These are phyloP conservation scores for Lathyrus tuberosus DNA, from an alignment of 306 rosid genomes.

Conservation along the genomic window DNA sequence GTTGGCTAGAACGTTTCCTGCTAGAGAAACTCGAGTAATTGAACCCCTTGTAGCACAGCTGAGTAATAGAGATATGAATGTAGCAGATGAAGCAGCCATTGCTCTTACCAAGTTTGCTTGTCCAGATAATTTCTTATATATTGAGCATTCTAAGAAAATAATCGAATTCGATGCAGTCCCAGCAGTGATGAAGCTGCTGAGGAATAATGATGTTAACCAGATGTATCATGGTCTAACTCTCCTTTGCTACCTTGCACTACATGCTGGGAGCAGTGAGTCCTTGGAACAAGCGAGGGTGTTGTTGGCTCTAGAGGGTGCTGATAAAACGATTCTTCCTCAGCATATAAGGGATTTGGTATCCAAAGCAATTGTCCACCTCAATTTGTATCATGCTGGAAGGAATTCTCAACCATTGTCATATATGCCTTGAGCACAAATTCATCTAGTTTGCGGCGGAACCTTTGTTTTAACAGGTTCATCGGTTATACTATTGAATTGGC, in stretches of 20 bases:
- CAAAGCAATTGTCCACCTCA: slow-evolving; percentile 66
- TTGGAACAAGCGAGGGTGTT: slow-evolving; percentile 71
- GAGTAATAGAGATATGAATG: slow-evolving; percentile 46
- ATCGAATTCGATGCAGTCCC: slow-evolving; percentile 65
- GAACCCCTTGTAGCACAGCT: slow-evolving; percentile 63
- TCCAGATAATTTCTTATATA: slow-evolving; percentile 60
- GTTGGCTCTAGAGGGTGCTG: slow-evolving; percentile 73
- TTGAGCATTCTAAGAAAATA: slow-evolving; percentile 73
- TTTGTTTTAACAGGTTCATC: slow-evolving; percentile 40
- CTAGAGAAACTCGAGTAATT: slow-evolving; percentile 74
- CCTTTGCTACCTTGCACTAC: slow-evolving; percentile 80
- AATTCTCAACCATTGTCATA: slow-evolving; percentile 62
- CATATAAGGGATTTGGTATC: slow-evolving; percentile 64
- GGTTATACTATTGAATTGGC: slow-evolving; percentile 32
- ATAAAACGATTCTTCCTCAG: slow-evolving; percentile 49
- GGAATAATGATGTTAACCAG: slow-evolving; percentile 55
- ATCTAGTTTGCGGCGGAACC: slow-evolving; percentile 29
- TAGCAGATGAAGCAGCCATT: slow-evolving; percentile 71
- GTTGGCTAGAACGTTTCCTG: slow-evolving; percentile 88
- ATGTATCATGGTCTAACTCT: slow-evolving; percentile 61
- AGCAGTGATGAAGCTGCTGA: slow-evolving; percentile 58
- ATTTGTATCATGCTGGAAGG: slow-evolving; percentile 72
- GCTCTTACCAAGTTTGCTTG: slow-evolving; percentile 72
- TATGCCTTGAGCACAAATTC: slow-evolving; percentile 48
- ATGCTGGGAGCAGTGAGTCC: slow-evolving; percentile 64